phyloP scores from a whole-genome alignment of 495 filamentous ascomycete genomes.

The Penicillium canariense region DNA sequence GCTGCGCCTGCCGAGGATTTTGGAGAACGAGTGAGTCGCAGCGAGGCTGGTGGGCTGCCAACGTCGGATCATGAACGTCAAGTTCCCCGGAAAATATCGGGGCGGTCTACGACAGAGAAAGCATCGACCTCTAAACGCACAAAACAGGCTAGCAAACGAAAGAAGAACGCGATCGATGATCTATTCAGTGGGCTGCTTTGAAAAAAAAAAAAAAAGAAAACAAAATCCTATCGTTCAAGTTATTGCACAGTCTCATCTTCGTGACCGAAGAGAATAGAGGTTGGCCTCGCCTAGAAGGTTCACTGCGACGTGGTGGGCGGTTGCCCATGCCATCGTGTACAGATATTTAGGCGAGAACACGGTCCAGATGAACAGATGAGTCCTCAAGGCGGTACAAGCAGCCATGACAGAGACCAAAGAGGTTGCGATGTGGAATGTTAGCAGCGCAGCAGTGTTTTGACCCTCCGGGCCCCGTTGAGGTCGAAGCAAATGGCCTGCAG shows the following conservation, averaged over 20 bases:
- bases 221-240: slow-evolving; percentile 27
- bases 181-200: slow-evolving; percentile 55
- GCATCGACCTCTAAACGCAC: slow-evolving; percentile 5
- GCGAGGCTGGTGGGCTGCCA: background rate
- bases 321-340: slow-evolving; percentile 82
- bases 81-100: background rate
- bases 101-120: background rate
- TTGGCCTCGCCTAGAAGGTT: slow-evolving; percentile 51
- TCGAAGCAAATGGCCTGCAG: slow-evolving; percentile 56
- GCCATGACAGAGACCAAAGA: slow-evolving; percentile 74
- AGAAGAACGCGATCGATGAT: slow-evolving; percentile 62
- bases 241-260: slow-evolving; percentile 2
- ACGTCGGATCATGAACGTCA: background rate
- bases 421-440: slow-evolving; percentile 64
- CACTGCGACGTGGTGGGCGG: slow-evolving; percentile 73
- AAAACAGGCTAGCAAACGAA: slow-evolving; percentile 45
- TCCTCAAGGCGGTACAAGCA: slow-evolving; percentile 78
- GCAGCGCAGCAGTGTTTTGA: slow-evolving; percentile 50
- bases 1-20: slow-evolving; percentile 24
- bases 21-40: slow-evolving; percentile 33
- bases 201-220: slow-evolving; percentile 7
- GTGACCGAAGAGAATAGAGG: slow-evolving; percentile 48
- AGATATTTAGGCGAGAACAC: slow-evolving; percentile 97
- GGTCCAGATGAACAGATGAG: slow-evolving; percentile 97
- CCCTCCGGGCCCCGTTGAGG: slow-evolving; percentile 21